Base-by-base conservation (phyloP, 495 filamentous ascomycete species). In the Cudoniella acicularis region DNA sequence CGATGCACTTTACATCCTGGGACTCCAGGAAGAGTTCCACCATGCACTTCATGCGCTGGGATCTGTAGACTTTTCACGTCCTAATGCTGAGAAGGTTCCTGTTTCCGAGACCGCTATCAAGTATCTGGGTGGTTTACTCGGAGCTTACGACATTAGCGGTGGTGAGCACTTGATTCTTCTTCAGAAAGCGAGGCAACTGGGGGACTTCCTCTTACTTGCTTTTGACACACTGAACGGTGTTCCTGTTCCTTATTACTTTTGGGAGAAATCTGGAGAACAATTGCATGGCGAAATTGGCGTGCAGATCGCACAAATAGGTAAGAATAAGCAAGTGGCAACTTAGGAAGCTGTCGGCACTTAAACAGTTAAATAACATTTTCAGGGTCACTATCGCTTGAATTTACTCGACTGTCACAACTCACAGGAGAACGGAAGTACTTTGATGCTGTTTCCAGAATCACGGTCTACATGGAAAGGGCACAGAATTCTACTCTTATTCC, bases 211-310 rank as follows among this genome's bases (percentile, higher is more conserved):
- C 49, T 96, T 92, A 75, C 85, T 88, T 47, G 86, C 89, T n/a
- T 98, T 98, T 72, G 94, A 98, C 72, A 98, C 94, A 1, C 92
- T 92, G 0, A 98, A 98, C 69, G 84, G 92, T 51, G 94, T 98
- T 91, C 94, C 94, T 11, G 70, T 88, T 11, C 96, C 95, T 70
- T 79, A 83, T 54, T 63, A 53, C 36, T 21, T 22, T 3, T 65
- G 57, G 70, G n/a, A n/a, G n/a, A n/a, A n/a, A n/a, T n/a, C n/a
- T n/a, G n/a, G n/a, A n/a, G n/a, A n/a, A n/a, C n/a, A n/a, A n/a
- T n/a, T n/a, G n/a, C n/a, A n/a, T n/a, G n/a, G n/a, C n/a, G n/a
- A n/a, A n/a, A n/a, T n/a, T n/a, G n/a, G n/a, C n/a, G n/a, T n/a
- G n/a, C n/a, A n/a, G n/a, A n/a, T n/a, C n/a, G n/a, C n/a, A n/a